A percentile compares a stretch with the other conserved stretches of the same genome.
Conservation (phyloP, 192 early-diverging fungal species). For the Linderina pennispora region DNA sequence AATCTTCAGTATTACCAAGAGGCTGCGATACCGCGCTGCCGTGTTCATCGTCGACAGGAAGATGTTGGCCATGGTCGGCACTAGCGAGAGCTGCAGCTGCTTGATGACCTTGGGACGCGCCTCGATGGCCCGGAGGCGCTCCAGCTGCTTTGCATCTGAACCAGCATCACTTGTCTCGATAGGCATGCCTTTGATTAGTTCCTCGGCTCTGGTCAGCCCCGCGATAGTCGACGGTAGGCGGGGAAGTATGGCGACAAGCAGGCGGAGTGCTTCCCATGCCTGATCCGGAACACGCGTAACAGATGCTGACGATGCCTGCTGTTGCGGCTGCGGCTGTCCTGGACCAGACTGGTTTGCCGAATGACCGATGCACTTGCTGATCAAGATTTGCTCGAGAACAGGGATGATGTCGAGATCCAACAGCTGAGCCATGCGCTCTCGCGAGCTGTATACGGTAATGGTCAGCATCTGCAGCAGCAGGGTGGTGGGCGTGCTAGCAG, state of each 20-base stretch:
- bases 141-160: background rate
- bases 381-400: slow-evolving; percentile 6
- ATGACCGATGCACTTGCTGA: background rate
- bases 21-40: slow-evolving; percentile 56
- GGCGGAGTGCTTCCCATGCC: slow-evolving; percentile 22
- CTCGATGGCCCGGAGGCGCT: slow-evolving; percentile 2
- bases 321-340: too few relatives aligned
- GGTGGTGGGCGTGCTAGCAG: slow-evolving; percentile 1
- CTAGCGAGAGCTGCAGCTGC: slow-evolving; percentile 34
- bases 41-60: slow-evolving; percentile 63
- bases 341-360: background rate
- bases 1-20: slow-evolving; percentile 55
- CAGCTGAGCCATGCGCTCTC: slow-evolving; percentile 10
- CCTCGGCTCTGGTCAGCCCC: background rate
- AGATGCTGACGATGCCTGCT: background rate
- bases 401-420: slow-evolving; percentile 11
- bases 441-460: slow-evolving; percentile 7
- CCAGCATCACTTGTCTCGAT: background rate
- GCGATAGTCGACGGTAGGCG: slow-evolving; percentile 7
- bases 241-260: slow-evolving; percentile 17
- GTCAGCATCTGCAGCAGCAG: slow-evolving; percentile 18
- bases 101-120: slow-evolving; percentile 6
- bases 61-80: slow-evolving; percentile 69
- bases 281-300: slow-evolving; percentile 11
- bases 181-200: background rate